phyloP scores from a whole-genome alignment of 108 stramenopile species.

The Seminavis robusta region DNA sequence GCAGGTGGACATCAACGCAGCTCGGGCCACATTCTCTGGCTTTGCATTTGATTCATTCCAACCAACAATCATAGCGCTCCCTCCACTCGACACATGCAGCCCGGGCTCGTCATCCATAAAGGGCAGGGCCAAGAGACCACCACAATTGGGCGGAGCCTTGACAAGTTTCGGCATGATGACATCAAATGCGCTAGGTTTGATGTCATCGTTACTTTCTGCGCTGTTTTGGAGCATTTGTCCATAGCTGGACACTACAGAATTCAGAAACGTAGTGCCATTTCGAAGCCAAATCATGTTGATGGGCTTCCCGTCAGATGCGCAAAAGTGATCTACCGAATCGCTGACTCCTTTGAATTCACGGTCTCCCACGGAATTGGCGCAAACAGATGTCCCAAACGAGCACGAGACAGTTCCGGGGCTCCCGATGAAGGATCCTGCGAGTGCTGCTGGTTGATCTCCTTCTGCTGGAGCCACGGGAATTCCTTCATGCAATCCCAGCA shows the following conservation, averaged over 20 bases:
- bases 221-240: background rate
- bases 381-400: constrained; percentile 49
- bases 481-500: constrained; percentile 4
- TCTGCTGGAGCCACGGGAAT: constrained; percentile 41
- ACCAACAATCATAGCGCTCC: constrained; percentile 33
- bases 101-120: constrained; percentile 58
- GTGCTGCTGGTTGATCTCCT: constrained; percentile 45
- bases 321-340: constrained; percentile 27
- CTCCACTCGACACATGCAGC: constrained; percentile 20
- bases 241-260: constrained; percentile 30
- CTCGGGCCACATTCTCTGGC: constrained; percentile 39
- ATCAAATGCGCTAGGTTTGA: too few relatives aligned
- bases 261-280: constrained; percentile 49
- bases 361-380: constrained; percentile 34
- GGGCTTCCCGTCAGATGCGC: constrained; percentile 36
- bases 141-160: constrained; percentile 39
- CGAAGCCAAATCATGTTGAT: constrained; percentile 50
- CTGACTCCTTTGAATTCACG: constrained; percentile 1
- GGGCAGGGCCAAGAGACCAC: constrained; percentile 44
- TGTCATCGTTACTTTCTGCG: background rate
- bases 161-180: constrained; percentile 26
- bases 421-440: constrained; percentile 44
- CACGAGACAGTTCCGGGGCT: constrained; percentile 32
- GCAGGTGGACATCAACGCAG: constrained; percentile 37
- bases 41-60: constrained; percentile 24